A percentile compares a stretch with the other conserved stretches of the same genome.
Evolutionary conservation across 768 basidiomycete genomes (phyloP).

Genomic region (Fomitopsis serialis): DNA sequence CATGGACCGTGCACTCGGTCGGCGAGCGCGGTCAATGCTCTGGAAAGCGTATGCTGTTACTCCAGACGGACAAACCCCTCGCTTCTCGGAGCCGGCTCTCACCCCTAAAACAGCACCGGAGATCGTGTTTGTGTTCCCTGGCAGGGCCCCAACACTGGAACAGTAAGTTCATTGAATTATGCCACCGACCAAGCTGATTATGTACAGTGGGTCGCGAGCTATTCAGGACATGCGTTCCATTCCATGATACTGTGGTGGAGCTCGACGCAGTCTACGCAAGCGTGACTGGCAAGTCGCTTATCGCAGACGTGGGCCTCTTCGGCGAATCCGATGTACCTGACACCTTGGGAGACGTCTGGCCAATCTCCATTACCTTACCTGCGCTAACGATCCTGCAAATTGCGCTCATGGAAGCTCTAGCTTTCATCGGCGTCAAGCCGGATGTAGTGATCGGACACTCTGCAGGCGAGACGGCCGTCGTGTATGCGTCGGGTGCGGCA

Average conservation of each 20-base stretch:
- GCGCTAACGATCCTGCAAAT: constrained; percentile 41
- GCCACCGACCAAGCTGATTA: too few species aligned
- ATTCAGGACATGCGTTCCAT: constrained; percentile 28
- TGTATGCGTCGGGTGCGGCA: constrained; percentile 39
- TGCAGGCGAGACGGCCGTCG: constrained; percentile 40
- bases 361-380: constrained; percentile 34
- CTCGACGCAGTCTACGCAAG: constrained; percentile 30
- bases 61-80: background rate
- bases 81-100: background rate
- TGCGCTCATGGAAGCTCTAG: constrained; percentile 36
- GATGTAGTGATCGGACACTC: constrained; percentile 40
- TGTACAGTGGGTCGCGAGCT: constrained; percentile 39
- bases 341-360: constrained; percentile 19
- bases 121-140: constrained; percentile 33
- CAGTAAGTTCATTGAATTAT: too few species aligned
- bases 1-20: background rate
- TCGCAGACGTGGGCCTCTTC: constrained; percentile 34
- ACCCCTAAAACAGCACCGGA: constrained; percentile 10
- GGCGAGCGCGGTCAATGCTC: constrained; percentile 5
- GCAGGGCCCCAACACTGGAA: constrained; percentile 33
- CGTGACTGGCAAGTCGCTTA: constrained; percentile 30
- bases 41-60: constrained; percentile 6
- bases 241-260: constrained; percentile 32
- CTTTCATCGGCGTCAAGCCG: constrained; percentile 30
- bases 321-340: constrained; percentile 3